A percentile compares a stretch with the other conserved stretches of the same genome.
phyloP scores from a whole-genome alignment of 805 yeast species.

The Saturnispora besseyi region DNA sequence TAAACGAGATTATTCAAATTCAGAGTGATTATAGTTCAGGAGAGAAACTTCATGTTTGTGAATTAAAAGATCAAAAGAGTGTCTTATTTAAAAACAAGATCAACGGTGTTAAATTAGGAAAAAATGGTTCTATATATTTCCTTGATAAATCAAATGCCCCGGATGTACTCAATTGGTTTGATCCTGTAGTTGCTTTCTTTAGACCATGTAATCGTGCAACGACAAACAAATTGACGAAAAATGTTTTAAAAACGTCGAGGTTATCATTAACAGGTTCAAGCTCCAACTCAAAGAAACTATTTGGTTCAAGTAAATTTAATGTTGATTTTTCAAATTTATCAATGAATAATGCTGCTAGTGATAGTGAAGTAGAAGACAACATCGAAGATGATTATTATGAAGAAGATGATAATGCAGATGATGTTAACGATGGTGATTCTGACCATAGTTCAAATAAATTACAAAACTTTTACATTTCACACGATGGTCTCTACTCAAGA shows the following conservation, averaged over 20 bases:
- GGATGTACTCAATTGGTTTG: slow-evolving; percentile 21
- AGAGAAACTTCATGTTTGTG: slow-evolving; percentile 15
- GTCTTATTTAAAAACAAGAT: slow-evolving; percentile 18
- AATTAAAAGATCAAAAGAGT: slow-evolving; percentile 20
- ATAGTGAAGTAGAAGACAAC: not conserved
- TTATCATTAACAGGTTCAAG: not conserved
- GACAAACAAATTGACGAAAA: slow-evolving; percentile 22
- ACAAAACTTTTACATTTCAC: slow-evolving; percentile 32
- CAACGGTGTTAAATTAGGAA: slow-evolving; percentile 26
- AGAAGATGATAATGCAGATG: slow-evolving; percentile 14
- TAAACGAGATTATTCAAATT: not conserved
- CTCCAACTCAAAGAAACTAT: slow-evolving; percentile 6
- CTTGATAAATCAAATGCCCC: slow-evolving; percentile 15
- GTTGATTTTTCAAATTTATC: slow-evolving; percentile 9
- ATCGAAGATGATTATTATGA: slow-evolving; percentile 9
- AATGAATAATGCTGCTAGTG: not conserved
- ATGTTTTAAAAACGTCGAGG: slow-evolving; percentile 15
- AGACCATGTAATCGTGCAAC: slow-evolving; percentile 27
- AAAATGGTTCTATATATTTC: slow-evolving; percentile 23
- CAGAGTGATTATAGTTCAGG: slow-evolving; percentile 15
- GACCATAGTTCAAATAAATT: slow-evolving; percentile 8
- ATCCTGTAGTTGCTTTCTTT: slow-evolving; percentile 20
- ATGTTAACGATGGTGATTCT: slow-evolving; percentile 13
- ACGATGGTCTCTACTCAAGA: slow-evolving; percentile 46
- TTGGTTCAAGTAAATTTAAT: slow-evolving; percentile 8